phyloP scores from a whole-genome alignment of 768 basidiomycete genomes.

The Clavulina sp. region DNA sequence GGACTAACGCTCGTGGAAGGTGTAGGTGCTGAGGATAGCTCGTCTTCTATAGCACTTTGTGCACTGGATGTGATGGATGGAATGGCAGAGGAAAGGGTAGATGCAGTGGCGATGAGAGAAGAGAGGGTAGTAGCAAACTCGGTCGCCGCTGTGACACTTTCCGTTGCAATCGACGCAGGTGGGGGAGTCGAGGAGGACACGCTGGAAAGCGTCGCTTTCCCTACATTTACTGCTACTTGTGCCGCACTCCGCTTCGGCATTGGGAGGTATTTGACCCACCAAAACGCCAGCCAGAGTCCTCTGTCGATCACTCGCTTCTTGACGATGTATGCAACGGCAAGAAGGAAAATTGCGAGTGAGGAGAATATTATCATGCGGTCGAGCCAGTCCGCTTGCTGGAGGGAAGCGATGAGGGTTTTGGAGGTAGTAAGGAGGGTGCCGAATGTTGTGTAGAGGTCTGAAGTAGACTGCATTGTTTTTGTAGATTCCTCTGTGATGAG shows the following conservation, averaged over 20 bases:
- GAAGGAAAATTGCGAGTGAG: conserved; percentile 64
- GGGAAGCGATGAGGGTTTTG: conserved; percentile 65
- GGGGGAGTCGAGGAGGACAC: too few species aligned
- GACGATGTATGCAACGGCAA: conserved; percentile 71
- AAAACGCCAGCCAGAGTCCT: conserved; percentile 60
- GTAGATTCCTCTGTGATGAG: conserved; percentile 51
- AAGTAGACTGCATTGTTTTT: conserved; percentile 53
- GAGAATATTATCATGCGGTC: conserved; percentile 76
- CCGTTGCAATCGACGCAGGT: too few species aligned
- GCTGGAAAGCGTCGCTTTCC: too few species aligned
- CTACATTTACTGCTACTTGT: too few species aligned
- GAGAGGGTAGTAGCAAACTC: too few species aligned
- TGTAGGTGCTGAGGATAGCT: too few species aligned
- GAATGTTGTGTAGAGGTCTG: conserved; percentile 59
- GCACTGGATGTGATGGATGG: too few species aligned
- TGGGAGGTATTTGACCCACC: conserved; percentile 36
- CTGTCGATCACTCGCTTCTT: conserved; percentile 76
- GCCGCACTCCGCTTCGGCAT: not conserved
- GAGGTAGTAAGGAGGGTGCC: conserved; percentile 56
- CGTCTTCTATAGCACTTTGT: too few species aligned
- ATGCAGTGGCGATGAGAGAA: too few species aligned
- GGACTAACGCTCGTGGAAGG: too few species aligned
- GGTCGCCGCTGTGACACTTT: too few species aligned
- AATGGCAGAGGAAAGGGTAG: too few species aligned
- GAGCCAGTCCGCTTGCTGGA: conserved; percentile 82